A percentile compares a stretch with the other conserved stretches of the same genome.
Conservation (phyloP, 2,329 filamentous ascomycete species). For the Hymenoscyphus infarciens region DNA sequence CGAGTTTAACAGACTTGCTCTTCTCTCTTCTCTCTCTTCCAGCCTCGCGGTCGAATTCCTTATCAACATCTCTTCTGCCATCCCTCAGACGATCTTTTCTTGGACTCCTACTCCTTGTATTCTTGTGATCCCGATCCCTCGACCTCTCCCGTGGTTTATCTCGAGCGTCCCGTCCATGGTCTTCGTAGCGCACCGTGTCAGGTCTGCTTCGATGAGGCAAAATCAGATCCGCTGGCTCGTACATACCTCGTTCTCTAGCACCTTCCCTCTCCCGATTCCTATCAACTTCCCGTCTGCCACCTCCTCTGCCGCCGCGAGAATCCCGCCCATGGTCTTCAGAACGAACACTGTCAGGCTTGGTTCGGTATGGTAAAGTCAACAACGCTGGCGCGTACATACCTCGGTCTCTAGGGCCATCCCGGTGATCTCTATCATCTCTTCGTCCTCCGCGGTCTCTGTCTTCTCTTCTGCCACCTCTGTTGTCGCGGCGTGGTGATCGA, state of each 20-base stretch:
- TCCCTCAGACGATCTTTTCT: constrained; percentile 16
- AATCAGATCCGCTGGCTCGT: constrained; percentile 2
- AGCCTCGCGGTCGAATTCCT: constrained; percentile 17
- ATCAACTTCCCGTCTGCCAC: constrained; percentile 18
- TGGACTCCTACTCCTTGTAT: constrained; percentile 17
- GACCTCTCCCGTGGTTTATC: constrained; percentile 23
- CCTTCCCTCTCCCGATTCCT: constrained; percentile 14
- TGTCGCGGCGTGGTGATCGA: constrained; percentile 33
- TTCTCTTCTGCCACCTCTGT: constrained; percentile 16
- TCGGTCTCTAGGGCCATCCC: constrained; percentile 15
- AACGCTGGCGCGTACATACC: constrained; percentile 14
- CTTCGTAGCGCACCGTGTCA: constrained; percentile 22
- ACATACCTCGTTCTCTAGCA: constrained; percentile 22
- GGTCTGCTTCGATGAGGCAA: constrained; percentile 8
- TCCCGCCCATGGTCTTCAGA: constrained; percentile 24
- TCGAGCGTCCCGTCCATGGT: constrained; percentile 22
- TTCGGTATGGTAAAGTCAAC: constrained; percentile 2
- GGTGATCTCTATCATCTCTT: constrained; percentile 13
- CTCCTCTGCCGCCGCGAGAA: constrained; percentile 12
- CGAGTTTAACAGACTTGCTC: constrained; percentile 14
- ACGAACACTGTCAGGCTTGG: constrained; percentile 16
- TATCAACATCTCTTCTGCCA: constrained; percentile 18
- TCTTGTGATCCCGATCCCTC: constrained; percentile 3
- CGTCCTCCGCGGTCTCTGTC: constrained; percentile 16
- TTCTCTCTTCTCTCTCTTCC: constrained; percentile 12